Evolutionary conservation across 129 eudicot species (phyloP), one percentile per base, ranked within the genome.

Genomic region (Deinandra increscens): DNA sequence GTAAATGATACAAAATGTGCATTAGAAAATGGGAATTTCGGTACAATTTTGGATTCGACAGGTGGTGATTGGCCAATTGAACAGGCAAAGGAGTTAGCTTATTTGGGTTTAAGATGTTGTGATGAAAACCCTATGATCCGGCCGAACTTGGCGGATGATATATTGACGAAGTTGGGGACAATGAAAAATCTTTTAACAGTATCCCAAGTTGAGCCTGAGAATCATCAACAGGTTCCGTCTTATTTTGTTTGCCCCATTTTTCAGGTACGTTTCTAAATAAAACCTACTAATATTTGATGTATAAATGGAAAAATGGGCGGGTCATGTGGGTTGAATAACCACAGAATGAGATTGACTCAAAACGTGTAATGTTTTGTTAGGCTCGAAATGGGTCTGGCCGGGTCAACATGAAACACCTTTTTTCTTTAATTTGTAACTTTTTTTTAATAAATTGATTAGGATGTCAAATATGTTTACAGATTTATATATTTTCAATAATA

Each of bases 1-100:
- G 60, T 83, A 29, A 80, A 80, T 37, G 95, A 88, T 62, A 86
- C 85, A 48, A 81, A 73, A 76, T 76, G 76, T 72, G 98, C 98
- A 1, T 15, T 92, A 18, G 76, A 84, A 81, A 71, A 72, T 11
- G 96, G 80, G 45, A 66, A 75, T 29, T 79, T 92, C 55, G 70
- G 67, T 43, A 18, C 58, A 0, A 39, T 92, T 15, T 78, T 92
- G 75, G 98, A 92, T 78, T 20, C 29, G 15, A 82, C 91, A 5
- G 98, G 85, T 66, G 98, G 98, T 9, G 89, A 89, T 48, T 92
- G 96, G 96, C 95, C 98, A 17, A 37, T 84, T 64, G 82, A 67
- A 64, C 73, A 71, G 33, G 88, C 82, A 14, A 71, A 77, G 71
- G 72, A 70, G 74, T 77, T 87, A 15, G 89, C 89, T 54, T n/a